Percentiles rank a stretch among this genome's conserved stretches.
These are phyloP conservation scores for Sporothrix phasma DNA, from an alignment of 2,329 filamentous ascomycete genomes.

Conservation along the genomic window DNA sequence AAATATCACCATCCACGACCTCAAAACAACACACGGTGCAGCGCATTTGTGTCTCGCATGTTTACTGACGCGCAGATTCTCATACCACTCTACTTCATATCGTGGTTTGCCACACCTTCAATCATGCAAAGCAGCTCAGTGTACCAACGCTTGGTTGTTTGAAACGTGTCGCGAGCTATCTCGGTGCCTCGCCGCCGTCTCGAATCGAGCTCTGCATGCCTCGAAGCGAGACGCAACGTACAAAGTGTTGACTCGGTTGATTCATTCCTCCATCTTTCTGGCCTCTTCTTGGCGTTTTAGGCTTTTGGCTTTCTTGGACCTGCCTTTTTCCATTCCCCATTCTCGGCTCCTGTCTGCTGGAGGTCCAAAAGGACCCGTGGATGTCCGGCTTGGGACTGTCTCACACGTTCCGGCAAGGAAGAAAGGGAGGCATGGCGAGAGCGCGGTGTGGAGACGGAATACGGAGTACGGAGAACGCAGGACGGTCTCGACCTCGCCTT, in stretches of 20 bases:
- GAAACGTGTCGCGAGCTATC: background rate
- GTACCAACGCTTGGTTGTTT: background rate
- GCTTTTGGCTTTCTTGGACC: background rate
- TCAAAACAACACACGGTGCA: no score
- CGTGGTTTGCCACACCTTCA: background rate
- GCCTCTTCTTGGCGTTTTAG: background rate
- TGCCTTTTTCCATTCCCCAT: background rate
- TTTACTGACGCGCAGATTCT: background rate
- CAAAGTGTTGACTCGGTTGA: background rate
- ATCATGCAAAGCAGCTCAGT: no score
- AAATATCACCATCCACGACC: no score
- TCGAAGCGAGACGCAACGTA: background rate
- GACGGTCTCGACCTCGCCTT: background rate
- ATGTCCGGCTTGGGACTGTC: background rate
- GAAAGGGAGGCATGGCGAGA: background rate
- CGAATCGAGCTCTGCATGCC: background rate
- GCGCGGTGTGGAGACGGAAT: background rate
- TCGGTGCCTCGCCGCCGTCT: background rate
- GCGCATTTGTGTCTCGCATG: background rate
- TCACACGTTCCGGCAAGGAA: constrained; percentile 2
- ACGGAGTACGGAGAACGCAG: no score
- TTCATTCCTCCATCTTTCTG: constrained; percentile 3
- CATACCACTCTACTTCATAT: background rate
- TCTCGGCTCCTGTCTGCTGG: background rate
- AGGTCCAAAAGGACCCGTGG: background rate